Base-by-base conservation (phyloP, 1,284 basidiomycete genomes). In the Tetrapyrgos nigripes region DNA sequence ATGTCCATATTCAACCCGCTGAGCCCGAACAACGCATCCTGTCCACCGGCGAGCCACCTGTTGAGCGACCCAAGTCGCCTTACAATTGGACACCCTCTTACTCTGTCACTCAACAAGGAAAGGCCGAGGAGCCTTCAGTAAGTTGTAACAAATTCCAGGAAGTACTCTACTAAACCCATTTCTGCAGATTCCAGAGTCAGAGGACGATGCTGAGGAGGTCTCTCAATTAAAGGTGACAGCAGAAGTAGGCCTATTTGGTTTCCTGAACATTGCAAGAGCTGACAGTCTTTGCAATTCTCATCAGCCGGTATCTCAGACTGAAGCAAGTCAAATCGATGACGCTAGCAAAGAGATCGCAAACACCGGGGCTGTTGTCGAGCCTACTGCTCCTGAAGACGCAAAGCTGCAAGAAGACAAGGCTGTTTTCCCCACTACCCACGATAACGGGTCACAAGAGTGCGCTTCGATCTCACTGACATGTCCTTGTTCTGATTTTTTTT, bases 71-170 rank as follows among this genome's bases (percentile, higher is more conserved):
- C 23, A 62, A 61, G 48, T 62, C 62, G 24, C 64, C 65, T 6
- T n/a, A n/a, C n/a, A n/a, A n/a, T n/a, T 67, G 69, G 69, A 70
- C 66, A n/a, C 67, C 65, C 8, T 70, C 68, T 23, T 70, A 70
- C 50, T 64, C 64, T 10, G 64, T 65, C 23, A 61, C 58, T 17
- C 55, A 43, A 24, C 65, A 68, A 55, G 66, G 65, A 50, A 40
- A 17, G 13, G 17, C 37, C 17, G 37, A 40, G 6, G 4, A 5
- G 17, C 17, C 37, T 40, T 40, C 37, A n/a, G 37, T 40, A 40
- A 40, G 37, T 40, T 8, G 37, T 40, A n/a, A 5, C 17, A 17
- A 8, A 14, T 40, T 40, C 37, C 17, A 8, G 19, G 37, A 5
- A 8, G 19, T 9, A 5, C 6, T 8, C 14, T 5, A 17, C 19